These are phyloP conservation scores for Dittrichia graveolens DNA, from an alignment of 129 eudicot species.

Conservation along the genomic window DNA sequence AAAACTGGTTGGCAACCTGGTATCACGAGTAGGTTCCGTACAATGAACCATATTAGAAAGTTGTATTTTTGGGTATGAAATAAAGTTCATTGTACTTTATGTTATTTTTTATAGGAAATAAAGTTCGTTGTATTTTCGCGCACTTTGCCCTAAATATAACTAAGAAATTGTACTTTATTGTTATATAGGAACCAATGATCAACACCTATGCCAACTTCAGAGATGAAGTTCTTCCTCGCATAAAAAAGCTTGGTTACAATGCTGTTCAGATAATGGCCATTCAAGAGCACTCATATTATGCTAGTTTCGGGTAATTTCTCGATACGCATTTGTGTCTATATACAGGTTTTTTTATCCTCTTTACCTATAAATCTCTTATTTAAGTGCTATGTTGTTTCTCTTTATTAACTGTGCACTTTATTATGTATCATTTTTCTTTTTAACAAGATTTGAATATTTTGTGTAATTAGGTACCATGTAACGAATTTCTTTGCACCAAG, in stretches of 20 bases:
- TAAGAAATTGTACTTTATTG: conserved; percentile 9
- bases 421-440: background rate
- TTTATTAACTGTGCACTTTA: background rate
- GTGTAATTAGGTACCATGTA: conserved; percentile 78
- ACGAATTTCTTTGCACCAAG: conserved; percentile 99
- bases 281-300: conserved; percentile 98
- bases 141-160: no score
- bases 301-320: conserved; percentile 82
- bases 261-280: conserved; percentile 99
- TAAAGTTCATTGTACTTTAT: no score
- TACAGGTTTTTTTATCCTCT: background rate
- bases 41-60: no score
- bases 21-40: no score
- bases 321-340: conserved; percentile 4
- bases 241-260: conserved; percentile 91
- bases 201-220: conserved; percentile 89
- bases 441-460: conserved; percentile 24
- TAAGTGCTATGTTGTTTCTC: background rate
- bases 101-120: no score
- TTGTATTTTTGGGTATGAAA: no score
- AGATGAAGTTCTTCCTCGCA: conserved; percentile 97
- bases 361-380: background rate
- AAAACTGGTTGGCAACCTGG: no score
- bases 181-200: conserved; percentile 81
- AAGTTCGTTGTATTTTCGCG: no score